These are phyloP conservation scores for Fragaria vesca DNA, from an alignment of 306 rosid species.

Conservation along the genomic window DNA sequence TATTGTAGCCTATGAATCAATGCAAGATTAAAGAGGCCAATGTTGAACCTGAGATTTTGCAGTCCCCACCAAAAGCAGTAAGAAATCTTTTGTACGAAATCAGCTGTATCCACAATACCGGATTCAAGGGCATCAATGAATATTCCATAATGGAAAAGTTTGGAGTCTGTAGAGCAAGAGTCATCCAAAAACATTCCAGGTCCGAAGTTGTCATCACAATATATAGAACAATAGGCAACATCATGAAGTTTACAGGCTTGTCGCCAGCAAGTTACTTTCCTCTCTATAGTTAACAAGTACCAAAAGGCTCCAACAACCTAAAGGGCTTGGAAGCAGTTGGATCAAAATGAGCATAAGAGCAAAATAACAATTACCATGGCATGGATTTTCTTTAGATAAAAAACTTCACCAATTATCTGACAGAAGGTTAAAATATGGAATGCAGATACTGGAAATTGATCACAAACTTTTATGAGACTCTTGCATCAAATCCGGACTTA, in stretches of 20 bases:
- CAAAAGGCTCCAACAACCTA: slow-evolving; percentile 29
- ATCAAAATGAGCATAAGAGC: too few relatives aligned
- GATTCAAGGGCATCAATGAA: slow-evolving; percentile 3
- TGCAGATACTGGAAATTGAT: too few relatives aligned
- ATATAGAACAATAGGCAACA: not conserved
- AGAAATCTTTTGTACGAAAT: slow-evolving; percentile 1
- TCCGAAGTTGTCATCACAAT: not conserved
- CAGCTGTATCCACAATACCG: not conserved
- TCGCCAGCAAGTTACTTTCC: not conserved
- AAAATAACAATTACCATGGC: too few relatives aligned
- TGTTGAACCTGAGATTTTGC: too few relatives aligned
- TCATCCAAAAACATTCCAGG: not conserved
- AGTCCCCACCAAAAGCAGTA: too few relatives aligned
- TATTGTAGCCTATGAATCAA: too few relatives aligned
- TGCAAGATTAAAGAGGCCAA: not conserved
- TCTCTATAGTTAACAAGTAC: slow-evolving; percentile 13
- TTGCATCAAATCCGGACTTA: not conserved
- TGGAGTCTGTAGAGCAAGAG: not conserved
- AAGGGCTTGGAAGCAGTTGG: too few relatives aligned
- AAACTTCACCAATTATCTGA: too few relatives aligned
- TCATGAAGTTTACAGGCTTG: not conserved
- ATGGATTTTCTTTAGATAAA: too few relatives aligned
- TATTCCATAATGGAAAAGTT: slow-evolving; percentile 23
- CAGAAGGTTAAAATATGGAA: too few relatives aligned
- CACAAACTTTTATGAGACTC: too few relatives aligned